Conservation (phyloP, 2,329 filamentous ascomycete species). For the Clarireedia paspali region DNA sequence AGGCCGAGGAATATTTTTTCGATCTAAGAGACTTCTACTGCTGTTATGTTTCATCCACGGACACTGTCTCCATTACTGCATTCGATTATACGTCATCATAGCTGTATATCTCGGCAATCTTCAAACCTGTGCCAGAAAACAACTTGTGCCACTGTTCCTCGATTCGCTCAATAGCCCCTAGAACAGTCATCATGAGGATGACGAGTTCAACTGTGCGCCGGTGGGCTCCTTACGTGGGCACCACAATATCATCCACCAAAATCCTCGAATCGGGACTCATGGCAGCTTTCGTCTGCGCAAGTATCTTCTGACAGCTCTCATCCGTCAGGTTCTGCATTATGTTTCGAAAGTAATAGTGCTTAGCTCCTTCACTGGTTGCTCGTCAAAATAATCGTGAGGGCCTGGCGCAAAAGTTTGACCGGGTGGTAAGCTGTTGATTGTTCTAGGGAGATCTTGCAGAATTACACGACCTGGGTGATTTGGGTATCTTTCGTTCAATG, state of each 20-base stretch:
- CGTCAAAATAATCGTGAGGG: slow-evolving; percentile 24
- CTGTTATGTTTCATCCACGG: too few relatives aligned
- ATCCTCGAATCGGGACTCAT: slow-evolving; percentile 18
- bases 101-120: neutral
- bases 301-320: slow-evolving; percentile 14
- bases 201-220: slow-evolving; percentile 30
- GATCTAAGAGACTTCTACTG: too few relatives aligned
- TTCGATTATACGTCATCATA: neutral
- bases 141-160: neutral
- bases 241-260: slow-evolving; percentile 36
- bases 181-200: slow-evolving; percentile 31
- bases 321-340: slow-evolving; percentile 35
- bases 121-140: neutral
- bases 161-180: slow-evolving; percentile 32
- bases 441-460: slow-evolving; percentile 33
- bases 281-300: neutral
- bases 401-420: slow-evolving; percentile 27
- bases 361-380: slow-evolving; percentile 21
- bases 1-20: too few relatives aligned
- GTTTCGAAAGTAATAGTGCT: slow-evolving; percentile 33
- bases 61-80: neutral
- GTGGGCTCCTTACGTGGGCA: slow-evolving; percentile 30
- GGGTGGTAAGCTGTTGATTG: slow-evolving; percentile 17
- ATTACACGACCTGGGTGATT: slow-evolving; percentile 30
- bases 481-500: slow-evolving; percentile 29